A percentile compares a stretch with the other conserved stretches of the same genome.
These are phyloP conservation scores for Mortierella sp. DNA, from an alignment of 371 early-diverging fungal species.

Conservation along the genomic window DNA sequence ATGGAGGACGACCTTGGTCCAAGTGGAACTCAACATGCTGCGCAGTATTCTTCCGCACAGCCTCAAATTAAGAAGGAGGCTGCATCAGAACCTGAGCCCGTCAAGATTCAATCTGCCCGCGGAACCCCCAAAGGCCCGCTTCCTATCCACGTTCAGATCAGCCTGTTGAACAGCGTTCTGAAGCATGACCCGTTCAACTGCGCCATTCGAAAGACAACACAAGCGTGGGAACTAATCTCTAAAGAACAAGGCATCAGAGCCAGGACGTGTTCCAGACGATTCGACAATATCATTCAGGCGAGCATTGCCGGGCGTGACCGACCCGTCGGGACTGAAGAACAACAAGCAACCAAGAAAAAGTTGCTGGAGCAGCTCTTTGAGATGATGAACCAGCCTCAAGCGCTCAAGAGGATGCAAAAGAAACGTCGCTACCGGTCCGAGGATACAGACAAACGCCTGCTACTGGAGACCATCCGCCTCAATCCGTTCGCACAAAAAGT, in stretches of 20 bases:
- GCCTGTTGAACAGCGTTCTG: slow-evolving; percentile 28
- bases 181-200: slow-evolving; percentile 46
- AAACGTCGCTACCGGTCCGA: slow-evolving; percentile 44
- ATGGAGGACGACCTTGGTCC: slow-evolving; percentile 16
- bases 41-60: not conserved
- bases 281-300: slow-evolving; percentile 42
- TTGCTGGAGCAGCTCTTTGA: slow-evolving; percentile 40
- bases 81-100: not conserved
- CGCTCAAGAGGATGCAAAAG: slow-evolving; percentile 40
- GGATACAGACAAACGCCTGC: slow-evolving; percentile 26
- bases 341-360: slow-evolving; percentile 24
- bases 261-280: slow-evolving; percentile 36
- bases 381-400: slow-evolving; percentile 50
- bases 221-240: slow-evolving; percentile 39
- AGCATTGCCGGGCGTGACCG: slow-evolving; percentile 39
- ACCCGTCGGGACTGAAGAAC: slow-evolving; percentile 27
- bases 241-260: slow-evolving; percentile 44
- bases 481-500: slow-evolving; percentile 44
- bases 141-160: slow-evolving; percentile 31
- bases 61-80: slow-evolving; percentile 16
- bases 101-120: slow-evolving; percentile 33
- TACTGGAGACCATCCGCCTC: slow-evolving; percentile 36
- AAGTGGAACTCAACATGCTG: slow-evolving; percentile 1
- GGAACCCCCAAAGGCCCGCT: slow-evolving; percentile 43
- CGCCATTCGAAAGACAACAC: slow-evolving; percentile 37